Conservation (phyloP, 225 moss, liverwort and hornwort species). For the Neckera pumila region DNA sequence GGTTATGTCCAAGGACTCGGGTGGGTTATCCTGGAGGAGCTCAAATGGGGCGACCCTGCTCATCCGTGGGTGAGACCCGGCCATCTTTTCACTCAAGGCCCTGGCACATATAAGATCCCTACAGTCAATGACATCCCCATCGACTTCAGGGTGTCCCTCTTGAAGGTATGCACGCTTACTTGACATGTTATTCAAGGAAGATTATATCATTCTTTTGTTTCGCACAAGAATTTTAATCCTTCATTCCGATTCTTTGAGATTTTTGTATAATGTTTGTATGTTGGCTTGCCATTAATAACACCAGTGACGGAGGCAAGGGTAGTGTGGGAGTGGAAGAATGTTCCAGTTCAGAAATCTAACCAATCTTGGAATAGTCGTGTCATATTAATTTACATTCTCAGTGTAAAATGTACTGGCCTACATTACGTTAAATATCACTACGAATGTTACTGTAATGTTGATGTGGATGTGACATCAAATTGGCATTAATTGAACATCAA, state of each 20-base stretch:
- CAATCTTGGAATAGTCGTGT: background rate
- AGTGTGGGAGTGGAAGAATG: background rate
- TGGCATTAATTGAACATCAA: background rate
- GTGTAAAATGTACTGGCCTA: background rate
- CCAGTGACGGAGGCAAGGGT: background rate
- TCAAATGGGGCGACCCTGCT: constrained; percentile 90
- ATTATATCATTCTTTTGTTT: background rate
- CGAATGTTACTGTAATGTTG: background rate
- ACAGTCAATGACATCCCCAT: constrained; percentile 89
- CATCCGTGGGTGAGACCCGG: constrained; percentile 93
- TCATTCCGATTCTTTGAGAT: background rate
- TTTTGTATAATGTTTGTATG: background rate
- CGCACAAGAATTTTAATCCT: background rate
- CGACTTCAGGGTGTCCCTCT: constrained; percentile 76
- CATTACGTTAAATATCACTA: background rate
- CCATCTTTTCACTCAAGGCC: constrained; percentile 88
- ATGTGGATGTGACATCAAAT: background rate
- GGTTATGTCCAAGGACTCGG: constrained; percentile 87
- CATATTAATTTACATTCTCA: background rate
- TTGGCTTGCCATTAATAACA: background rate
- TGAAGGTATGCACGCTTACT: constrained; percentile 43
- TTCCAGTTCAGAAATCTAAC: background rate
- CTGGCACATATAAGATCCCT: constrained; percentile 90
- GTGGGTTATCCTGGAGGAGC: constrained; percentile 79
- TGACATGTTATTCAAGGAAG: background rate